These are phyloP conservation scores for Penicillium sclerotiorum DNA, from an alignment of 2,329 filamentous ascomycete genomes.

Conservation along the genomic window DNA sequence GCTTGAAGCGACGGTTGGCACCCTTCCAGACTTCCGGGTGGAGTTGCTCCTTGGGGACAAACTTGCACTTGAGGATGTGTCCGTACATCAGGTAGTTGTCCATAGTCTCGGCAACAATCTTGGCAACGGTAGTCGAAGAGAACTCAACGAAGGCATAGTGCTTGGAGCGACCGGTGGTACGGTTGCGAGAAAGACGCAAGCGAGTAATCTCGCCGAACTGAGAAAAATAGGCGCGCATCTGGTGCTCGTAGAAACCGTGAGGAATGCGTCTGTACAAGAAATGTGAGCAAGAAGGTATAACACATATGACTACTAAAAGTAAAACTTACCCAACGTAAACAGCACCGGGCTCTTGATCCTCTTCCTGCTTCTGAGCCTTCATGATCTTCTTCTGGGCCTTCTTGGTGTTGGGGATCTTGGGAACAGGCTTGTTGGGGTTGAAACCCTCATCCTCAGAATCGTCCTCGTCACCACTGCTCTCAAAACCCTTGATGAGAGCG, in stretches of 20 bases:
- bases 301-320: slow-evolving; percentile 4
- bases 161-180: slow-evolving; percentile 85
- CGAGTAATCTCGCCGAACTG: slow-evolving; percentile 85
- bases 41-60: slow-evolving; percentile 73
- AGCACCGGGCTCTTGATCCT: slow-evolving; percentile 64
- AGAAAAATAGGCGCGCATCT: slow-evolving; percentile 90
- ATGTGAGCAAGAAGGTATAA: slow-evolving; percentile 18
- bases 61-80: slow-evolving; percentile 86
- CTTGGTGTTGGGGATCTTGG: slow-evolving; percentile 49
- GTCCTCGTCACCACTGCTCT: slow-evolving; percentile 57
- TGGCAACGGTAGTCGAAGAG: slow-evolving; percentile 71
- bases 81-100: slow-evolving; percentile 95
- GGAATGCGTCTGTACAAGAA: slow-evolving; percentile 66
- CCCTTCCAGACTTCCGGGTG: slow-evolving; percentile 86
- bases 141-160: slow-evolving; percentile 98
- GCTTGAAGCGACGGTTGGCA: slow-evolving; percentile 86
- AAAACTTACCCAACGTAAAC: slow-evolving; percentile 74
- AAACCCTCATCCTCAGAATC: slow-evolving; percentile 51
- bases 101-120: slow-evolving; percentile 94
- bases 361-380: slow-evolving; percentile 53
- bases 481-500: slow-evolving; percentile 58
- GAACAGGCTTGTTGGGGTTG: slow-evolving; percentile 48
- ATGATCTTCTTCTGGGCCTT: slow-evolving; percentile 54
- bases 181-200: slow-evolving; percentile 86
- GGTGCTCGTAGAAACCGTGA: slow-evolving; percentile 94